Conservation (phyloP, 306 rosid genomes). For the Vigna mungo region DNA sequence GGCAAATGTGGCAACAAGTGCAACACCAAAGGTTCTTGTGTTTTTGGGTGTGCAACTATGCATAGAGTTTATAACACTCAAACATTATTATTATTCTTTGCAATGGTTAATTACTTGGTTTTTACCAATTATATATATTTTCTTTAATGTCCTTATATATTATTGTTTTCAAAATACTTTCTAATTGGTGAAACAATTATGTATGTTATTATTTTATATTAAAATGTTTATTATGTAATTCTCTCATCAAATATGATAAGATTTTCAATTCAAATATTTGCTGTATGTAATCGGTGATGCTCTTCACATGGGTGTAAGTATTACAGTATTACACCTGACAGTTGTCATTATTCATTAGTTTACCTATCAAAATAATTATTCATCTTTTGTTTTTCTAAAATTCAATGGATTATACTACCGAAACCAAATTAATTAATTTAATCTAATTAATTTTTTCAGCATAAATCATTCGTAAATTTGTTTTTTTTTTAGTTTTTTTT, state of each 20-base stretch:
- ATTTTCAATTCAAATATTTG: too few relatives aligned
- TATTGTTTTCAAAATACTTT: background rate
- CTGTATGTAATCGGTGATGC: too few relatives aligned
- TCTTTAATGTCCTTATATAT: background rate
- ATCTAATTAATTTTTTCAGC: too few relatives aligned
- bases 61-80: slow-evolving; percentile 33
- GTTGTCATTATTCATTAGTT: too few relatives aligned
- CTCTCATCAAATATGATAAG: background rate
- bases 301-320: too few relatives aligned
- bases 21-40: slow-evolving; percentile 47
- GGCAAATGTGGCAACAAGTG: slow-evolving; percentile 74
- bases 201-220: background rate
- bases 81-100: slow-evolving; percentile 31
- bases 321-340: too few relatives aligned
- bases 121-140: background rate
- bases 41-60: slow-evolving; percentile 76
- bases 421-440: too few relatives aligned
- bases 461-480: too few relatives aligned
- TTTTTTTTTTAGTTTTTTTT: too few relatives aligned
- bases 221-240: background rate
- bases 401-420: too few relatives aligned
- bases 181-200: slow-evolving; percentile 12
- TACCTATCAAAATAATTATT: too few relatives aligned
- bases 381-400: too few relatives aligned
- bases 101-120: background rate